Base-by-base conservation (phyloP, 352 stramenopile genomes). In the Globisporangium lucens region DNA sequence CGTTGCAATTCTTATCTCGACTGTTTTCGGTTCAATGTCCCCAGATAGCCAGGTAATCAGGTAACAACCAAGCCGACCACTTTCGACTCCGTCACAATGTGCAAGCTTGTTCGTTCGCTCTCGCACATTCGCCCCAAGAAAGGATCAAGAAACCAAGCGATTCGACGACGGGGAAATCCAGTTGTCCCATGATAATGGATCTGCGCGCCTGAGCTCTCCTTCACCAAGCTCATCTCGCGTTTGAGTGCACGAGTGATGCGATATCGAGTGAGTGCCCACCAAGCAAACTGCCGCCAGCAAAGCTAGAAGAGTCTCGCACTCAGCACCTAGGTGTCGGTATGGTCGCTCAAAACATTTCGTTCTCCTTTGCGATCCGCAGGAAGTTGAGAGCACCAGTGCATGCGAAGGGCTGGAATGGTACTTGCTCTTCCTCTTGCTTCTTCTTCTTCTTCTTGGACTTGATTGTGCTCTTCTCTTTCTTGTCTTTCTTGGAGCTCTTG, bases 291-390 rank as follows among this genome's bases (percentile, higher is more conserved):
- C 13, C 41, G 15, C 13, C 41, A 47, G 13, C 13, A n/a, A 47
- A 47, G 41, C 13, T 9, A 47, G 12, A 47, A 20, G 41, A 47
- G 41, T 7, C 41, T 47, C 38, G 13, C 12, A 17, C 15, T 24
- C 53, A 58, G 13, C 13, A 9, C 6, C 27, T 55, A 20, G 51
- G 13, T 63, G 12, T 35, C 17, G 4, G 24, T 20, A 33, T 43
- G 36, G 12, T 43, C 12, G 24, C 49, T 88, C 72, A 90, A 75
- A 90, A 90, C 59, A 84, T 72, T 78, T 91, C 82, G 49, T 89
- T 89, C 56, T 91, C 84, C 67, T 94, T 94, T 7, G 84, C 83
- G 53, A 78, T 69, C 20, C 80, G 80, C 35, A 94, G 75, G 33
- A 90, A 55, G 12, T 71, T 69, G 53, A 94, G 69, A 3, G 84